These are phyloP conservation scores for Acer saccharum DNA, from an alignment of 345 rosid genomes.

Conservation along the genomic window DNA sequence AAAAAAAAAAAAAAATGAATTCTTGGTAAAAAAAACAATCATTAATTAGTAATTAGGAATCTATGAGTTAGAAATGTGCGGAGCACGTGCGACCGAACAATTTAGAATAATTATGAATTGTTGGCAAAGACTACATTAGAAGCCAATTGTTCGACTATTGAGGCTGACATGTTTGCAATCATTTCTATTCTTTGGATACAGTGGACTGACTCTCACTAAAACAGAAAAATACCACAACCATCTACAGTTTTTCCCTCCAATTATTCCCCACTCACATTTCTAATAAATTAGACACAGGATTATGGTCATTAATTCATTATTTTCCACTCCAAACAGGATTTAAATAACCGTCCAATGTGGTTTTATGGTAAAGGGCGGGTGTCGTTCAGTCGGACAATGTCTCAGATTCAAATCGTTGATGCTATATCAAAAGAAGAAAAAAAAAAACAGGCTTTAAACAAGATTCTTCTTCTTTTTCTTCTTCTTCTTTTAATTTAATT, in stretches of 20 bases:
- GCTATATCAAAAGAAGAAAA: no score
- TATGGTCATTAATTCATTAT: no score
- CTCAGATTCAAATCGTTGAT: no score
- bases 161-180: conserved; percentile 13
- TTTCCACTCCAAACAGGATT: no score
- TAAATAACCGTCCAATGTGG: no score
- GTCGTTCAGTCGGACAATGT: no score
- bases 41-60: background rate
- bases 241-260: conserved; percentile 8
- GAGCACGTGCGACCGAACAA: background rate
- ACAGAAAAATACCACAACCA: background rate
- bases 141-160: background rate
- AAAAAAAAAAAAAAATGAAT: no score
- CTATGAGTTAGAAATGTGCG: background rate
- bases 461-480: no score
- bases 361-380: no score
- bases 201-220: background rate
- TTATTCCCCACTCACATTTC: background rate
- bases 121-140: background rate
- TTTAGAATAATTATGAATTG: background rate
- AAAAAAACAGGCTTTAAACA: no score
- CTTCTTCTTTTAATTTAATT: no score
- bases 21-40: background rate
- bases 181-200: background rate
- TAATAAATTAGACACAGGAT: no score